phyloP scores from a whole-genome alignment of 345 rosid genomes.

The Eutrema heterophyllum region DNA sequence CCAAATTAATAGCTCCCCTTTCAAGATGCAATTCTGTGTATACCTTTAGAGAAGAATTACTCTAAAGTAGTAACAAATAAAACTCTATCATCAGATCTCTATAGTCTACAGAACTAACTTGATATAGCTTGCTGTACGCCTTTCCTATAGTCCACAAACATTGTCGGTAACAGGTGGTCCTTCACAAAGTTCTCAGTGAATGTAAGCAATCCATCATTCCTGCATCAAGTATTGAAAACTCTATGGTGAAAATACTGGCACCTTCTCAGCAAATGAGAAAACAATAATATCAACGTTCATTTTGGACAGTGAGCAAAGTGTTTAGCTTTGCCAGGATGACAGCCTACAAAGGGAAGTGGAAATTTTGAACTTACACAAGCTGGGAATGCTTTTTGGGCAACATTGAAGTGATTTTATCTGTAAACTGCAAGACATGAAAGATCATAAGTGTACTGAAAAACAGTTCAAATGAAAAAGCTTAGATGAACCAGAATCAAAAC shows the following conservation, averaged over 20 bases:
- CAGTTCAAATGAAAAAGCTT: constrained; percentile 9
- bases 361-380: constrained; percentile 66
- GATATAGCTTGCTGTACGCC: constrained; percentile 99
- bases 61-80: constrained; percentile 15
- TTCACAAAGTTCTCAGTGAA: constrained; percentile 96
- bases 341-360: neutral
- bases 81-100: constrained; percentile 13
- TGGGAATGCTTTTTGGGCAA: constrained; percentile 82
- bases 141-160: constrained; percentile 97
- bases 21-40: constrained; percentile 10
- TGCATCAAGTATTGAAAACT: constrained; percentile 29
- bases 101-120: constrained; percentile 52
- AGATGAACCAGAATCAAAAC: constrained; percentile 42
- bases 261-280: neutral
- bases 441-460: constrained; percentile 20
- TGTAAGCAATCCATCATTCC: constrained; percentile 92
- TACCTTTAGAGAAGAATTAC: neutral
- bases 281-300: constrained; percentile 6
- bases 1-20: constrained; percentile 6
- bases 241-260: neutral
- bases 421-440: constrained; percentile 64
- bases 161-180: constrained; percentile 95
- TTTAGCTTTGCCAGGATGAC: constrained; percentile 12
- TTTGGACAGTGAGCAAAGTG: constrained; percentile 1
- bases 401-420: constrained; percentile 82